Evolutionary conservation across 2,329 filamentous ascomycete genomes (phyloP).

Genomic region (Fusarium luffae): DNA sequence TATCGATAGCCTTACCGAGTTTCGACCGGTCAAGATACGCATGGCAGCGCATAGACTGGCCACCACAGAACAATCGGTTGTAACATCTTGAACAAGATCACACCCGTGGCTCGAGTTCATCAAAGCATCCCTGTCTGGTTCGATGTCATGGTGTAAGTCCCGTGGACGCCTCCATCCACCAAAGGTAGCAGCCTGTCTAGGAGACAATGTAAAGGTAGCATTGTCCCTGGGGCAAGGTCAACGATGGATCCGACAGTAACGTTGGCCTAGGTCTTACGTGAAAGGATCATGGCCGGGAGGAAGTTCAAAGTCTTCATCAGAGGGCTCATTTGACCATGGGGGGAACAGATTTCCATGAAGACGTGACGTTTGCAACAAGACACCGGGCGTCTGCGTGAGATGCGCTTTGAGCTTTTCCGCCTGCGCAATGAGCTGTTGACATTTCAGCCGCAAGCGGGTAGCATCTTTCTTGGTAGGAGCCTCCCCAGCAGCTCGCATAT

Average conservation of each 20-base stretch:
- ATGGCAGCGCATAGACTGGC: constrained; percentile 90
- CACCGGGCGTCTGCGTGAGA: constrained; percentile 45
- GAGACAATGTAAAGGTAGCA: constrained; percentile 76
- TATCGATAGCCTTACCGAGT: constrained; percentile 63
- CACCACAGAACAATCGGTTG: constrained; percentile 96
- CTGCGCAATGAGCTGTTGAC: constrained; percentile 73
- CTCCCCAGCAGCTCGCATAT: constrained; percentile 79
- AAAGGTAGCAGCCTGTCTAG: constrained; percentile 79
- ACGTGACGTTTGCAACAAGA: constrained; percentile 80
- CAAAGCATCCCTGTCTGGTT: constrained; percentile 54
- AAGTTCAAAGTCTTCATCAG: constrained; percentile 69
- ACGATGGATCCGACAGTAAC: neutral
- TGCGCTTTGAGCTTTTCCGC: constrained; percentile 79
- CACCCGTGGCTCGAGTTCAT: constrained; percentile 70
- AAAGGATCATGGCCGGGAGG: constrained; percentile 65
- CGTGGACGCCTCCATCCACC: constrained; percentile 82
- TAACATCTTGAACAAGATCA: constrained; percentile 94
- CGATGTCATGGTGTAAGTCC: constrained; percentile 61
- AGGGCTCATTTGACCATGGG: constrained; percentile 79
- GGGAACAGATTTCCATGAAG: constrained; percentile 87
- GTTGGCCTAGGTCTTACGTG: constrained; percentile 61
- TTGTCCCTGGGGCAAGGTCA: constrained; percentile 66
- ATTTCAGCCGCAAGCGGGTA: constrained; percentile 73
- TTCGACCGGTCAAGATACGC: constrained; percentile 74
- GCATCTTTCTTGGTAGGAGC: constrained; percentile 72